Base-by-base conservation (phyloP, 805 yeast species). In the Wickerhamomyces alni region DNA sequence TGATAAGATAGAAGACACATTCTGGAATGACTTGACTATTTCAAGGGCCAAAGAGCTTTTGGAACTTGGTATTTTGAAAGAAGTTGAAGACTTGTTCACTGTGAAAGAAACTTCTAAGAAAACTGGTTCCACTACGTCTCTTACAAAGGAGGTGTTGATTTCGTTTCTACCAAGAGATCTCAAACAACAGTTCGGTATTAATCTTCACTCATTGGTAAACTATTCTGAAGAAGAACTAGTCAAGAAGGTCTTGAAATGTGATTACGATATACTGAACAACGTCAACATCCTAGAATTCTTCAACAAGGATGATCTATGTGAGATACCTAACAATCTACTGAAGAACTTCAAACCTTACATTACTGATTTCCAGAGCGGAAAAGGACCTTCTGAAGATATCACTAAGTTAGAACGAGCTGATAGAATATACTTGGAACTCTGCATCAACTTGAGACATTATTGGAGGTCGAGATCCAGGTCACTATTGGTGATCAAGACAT, bases 381-480 rank as follows among this genome's bases (percentile, higher is more conserved):
- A 54, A 0, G 59, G 61, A 30, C 60, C 87, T 0, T 84, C 77
- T 39, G 84, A 82, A 54, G 85, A 85, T 58, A 81, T 87, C 1
- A 62, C 64, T 25, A 93, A 85, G 38, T 70, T 93, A 42, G 89
- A 89, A 30, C 70, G 98, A 43, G 84, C 95, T 0, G 99, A 93
- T 57, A 76, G 88, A 51, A 65, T 93, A 6, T 93, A 77, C 54
- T 63, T 94, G 47, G 95, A 85, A 53, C 69, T 89, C 39, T 81
- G 88, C 52, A 86, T 80, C 58, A 87, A 93, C 51, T 63, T 93
- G 52, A 84, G 84, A 47, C 80, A 79, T 46, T 93, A 93, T 59
- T 94, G 99, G 99, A 76, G 80, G 45, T 78, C 96, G 2, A 75
- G 99, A 57, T 83, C 91, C 64, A 68, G 96, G 45, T 95, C 96